A percentile compares a stretch with the other conserved stretches of the same genome.
These are phyloP conservation scores for Periconia sp. DNA, from an alignment of 2,329 filamentous ascomycete genomes.

Conservation along the genomic window DNA sequence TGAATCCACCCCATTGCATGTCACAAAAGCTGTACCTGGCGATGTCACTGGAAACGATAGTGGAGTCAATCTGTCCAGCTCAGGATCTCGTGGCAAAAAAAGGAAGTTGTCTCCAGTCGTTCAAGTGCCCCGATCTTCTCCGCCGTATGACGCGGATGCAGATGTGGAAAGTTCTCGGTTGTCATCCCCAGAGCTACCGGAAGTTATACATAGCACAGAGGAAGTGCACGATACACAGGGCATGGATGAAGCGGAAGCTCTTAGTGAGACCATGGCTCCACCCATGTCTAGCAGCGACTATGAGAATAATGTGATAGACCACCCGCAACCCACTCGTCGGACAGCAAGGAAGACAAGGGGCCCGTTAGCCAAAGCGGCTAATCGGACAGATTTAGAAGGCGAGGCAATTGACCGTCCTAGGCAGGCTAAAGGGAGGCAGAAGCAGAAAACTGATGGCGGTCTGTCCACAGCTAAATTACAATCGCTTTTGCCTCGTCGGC, in stretches of 20 bases:
- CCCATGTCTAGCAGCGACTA: conserved; percentile 46
- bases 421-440: conserved; percentile 27
- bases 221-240: conserved; percentile 19
- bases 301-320: conserved; percentile 20
- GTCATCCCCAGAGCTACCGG: conserved; percentile 37
- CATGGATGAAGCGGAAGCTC: conserved; percentile 25
- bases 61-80: conserved; percentile 32
- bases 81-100: conserved; percentile 41
- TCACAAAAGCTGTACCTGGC: conserved; percentile 34
- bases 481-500: conserved; percentile 47
- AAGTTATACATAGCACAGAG: conserved; percentile 35
- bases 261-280: conserved; percentile 48
- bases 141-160: conserved; percentile 33
- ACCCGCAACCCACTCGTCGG: conserved; percentile 14
- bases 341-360: conserved; percentile 20
- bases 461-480: conserved; percentile 50
- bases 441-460: conserved; percentile 21
- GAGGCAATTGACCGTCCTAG: background rate
- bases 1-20: conserved; percentile 67
- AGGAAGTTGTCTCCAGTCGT: conserved; percentile 40
- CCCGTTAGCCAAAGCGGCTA: conserved; percentile 14
- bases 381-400: conserved; percentile 24
- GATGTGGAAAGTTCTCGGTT: conserved; percentile 34
- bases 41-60: conserved; percentile 27
- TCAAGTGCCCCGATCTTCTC: conserved; percentile 44